phyloP scores from a whole-genome alignment of 192 early-diverging fungal genomes.

The Phlyctochytrium planicorne region DNA sequence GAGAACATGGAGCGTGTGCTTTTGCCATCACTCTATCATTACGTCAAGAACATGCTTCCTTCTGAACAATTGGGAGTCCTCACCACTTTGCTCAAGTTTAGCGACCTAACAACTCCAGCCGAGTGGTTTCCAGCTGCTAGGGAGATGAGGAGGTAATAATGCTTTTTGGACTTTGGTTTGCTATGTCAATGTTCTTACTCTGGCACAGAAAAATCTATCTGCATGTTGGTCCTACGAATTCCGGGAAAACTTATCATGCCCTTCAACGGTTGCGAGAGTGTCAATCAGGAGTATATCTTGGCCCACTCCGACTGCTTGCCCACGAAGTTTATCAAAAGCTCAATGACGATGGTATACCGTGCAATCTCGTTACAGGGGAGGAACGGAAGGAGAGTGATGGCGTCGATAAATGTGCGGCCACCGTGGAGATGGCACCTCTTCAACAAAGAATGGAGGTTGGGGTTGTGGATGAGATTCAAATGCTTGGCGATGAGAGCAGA shows the following conservation, averaged over 20 bases:
- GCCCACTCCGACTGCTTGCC: slow-evolving; percentile 88
- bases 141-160: slow-evolving; percentile 52
- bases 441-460: slow-evolving; percentile 66
- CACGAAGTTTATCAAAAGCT: slow-evolving; percentile 90
- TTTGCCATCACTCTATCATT: slow-evolving; percentile 34
- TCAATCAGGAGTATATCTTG: slow-evolving; percentile 76
- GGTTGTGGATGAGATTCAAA: slow-evolving; percentile 97
- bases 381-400: slow-evolving; percentile 65
- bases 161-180: too few species aligned
- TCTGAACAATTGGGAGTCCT: slow-evolving; percentile 14
- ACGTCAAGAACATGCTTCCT: slow-evolving; percentile 10
- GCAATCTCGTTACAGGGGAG: slow-evolving; percentile 90
- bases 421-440: slow-evolving; percentile 83
- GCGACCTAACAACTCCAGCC: slow-evolving; percentile 74
- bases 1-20: slow-evolving; percentile 33
- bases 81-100: slow-evolving; percentile 44
- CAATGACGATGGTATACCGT: slow-evolving; percentile 71
- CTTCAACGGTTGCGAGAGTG: slow-evolving; percentile 67
- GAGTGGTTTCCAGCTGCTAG: slow-evolving; percentile 80
- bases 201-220: slow-evolving; percentile 72
- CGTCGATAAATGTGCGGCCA: slow-evolving; percentile 64
- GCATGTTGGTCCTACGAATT: slow-evolving; percentile 97
- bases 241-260: slow-evolving; percentile 92
- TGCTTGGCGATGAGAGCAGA: slow-evolving; percentile 80
- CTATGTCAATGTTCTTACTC: too few species aligned